Evolutionary conservation across 306 rosid species (phyloP).

Genomic region (Sicyos baderoa): DNA sequence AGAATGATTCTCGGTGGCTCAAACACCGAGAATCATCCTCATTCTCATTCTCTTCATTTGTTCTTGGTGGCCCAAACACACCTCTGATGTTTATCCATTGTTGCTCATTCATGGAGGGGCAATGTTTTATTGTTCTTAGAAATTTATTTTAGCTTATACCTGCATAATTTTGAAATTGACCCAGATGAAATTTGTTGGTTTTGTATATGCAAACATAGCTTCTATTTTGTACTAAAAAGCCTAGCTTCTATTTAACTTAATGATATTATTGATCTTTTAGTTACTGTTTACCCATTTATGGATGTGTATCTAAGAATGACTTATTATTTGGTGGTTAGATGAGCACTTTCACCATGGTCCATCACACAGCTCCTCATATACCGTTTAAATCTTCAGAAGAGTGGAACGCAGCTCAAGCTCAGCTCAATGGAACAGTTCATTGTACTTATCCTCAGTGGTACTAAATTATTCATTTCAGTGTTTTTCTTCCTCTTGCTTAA

Average conservation of each 20-base stretch:
- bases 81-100: neutral
- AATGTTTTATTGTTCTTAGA: neutral
- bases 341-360: conserved; percentile 99
- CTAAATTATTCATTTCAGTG: neutral
- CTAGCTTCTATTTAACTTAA: conserved; percentile 15
- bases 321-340: conserved; percentile 41
- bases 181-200: neutral
- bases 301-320: conserved; percentile 21
- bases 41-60: too few species aligned
- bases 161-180: neutral
- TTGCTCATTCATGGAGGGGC: neutral
- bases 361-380: conserved; percentile 94
- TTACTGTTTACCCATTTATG: neutral
- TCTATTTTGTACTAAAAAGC: neutral
- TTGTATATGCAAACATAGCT: neutral
- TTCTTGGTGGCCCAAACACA: too few species aligned
- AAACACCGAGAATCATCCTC: too few species aligned
- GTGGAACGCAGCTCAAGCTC: conserved; percentile 94
- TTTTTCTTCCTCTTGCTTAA: neutral
- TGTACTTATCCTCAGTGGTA: conserved; percentile 93
- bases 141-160: too few species aligned
- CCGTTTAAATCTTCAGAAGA: conserved; percentile 81
- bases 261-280: neutral
- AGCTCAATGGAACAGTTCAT: conserved; percentile 91
- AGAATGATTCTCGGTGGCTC: too few species aligned